Percentiles rank a stretch among this genome's conserved stretches.
Conservation (phyloP, 1,284 basidiomycete species). For the Athelia sp. region DNA sequence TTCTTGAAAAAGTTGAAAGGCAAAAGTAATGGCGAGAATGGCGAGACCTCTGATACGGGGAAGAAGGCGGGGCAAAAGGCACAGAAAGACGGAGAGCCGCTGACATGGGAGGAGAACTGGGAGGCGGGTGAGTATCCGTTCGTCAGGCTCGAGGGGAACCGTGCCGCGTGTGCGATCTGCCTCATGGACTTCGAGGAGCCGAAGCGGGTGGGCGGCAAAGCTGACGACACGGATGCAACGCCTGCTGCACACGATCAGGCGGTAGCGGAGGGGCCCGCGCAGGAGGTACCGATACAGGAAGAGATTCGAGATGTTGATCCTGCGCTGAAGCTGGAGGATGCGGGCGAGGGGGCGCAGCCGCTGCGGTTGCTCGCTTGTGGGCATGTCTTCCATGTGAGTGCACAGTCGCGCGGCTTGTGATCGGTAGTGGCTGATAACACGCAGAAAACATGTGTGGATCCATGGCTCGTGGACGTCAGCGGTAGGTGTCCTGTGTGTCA, state of each 20-base stretch:
- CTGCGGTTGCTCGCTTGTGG: constrained; percentile 67
- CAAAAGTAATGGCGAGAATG: constrained; percentile 11
- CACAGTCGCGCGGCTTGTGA: constrained; percentile 10
- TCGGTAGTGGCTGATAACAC: constrained; percentile 7
- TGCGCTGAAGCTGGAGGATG: constrained; percentile 52
- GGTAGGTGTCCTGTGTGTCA: constrained; percentile 78
- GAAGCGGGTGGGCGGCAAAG: constrained; percentile 32
- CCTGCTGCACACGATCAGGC: constrained; percentile 15
- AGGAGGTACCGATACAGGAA: constrained; percentile 30
- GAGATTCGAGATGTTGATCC: constrained; percentile 28
- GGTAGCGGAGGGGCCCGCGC: constrained; percentile 16
- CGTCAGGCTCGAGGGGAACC: constrained; percentile 70
- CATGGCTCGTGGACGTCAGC: constrained; percentile 74
- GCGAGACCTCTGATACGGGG: constrained; percentile 13
- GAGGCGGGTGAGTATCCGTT: constrained; percentile 52
- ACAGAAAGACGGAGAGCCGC: constrained; percentile 28
- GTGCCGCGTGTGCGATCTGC: constrained; percentile 78
- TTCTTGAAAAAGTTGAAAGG: constrained; percentile 36
- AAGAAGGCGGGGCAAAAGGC: constrained; percentile 16
- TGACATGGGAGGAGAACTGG: constrained; percentile 41
- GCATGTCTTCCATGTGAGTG: constrained; percentile 78
- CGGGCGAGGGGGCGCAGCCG: constrained; percentile 70
- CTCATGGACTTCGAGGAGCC: constrained; percentile 79
- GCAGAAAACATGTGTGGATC: constrained; percentile 76
- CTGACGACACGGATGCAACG: constrained; percentile 12